Percentiles rank a stretch among this genome's conserved stretches.
Evolutionary conservation across 2,329 filamentous ascomycete species (phyloP).

Genomic region (Elsinoe batatas): DNA sequence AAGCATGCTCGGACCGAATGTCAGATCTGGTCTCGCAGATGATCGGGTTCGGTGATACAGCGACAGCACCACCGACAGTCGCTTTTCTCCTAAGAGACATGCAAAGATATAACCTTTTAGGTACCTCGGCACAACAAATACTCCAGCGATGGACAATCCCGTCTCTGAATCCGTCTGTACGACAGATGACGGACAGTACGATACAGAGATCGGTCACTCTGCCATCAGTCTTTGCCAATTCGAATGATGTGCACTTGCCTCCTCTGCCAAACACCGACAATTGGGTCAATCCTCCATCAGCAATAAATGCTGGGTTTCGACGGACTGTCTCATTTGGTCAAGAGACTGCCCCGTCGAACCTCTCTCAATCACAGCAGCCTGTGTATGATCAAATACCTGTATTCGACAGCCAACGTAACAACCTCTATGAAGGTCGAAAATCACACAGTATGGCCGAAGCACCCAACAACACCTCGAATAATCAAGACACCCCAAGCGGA

Average conservation of each 20-base stretch:
- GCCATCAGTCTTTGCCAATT: too few relatives aligned
- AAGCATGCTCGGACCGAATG: not conserved
- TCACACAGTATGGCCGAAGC: not conserved
- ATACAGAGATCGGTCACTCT: too few relatives aligned
- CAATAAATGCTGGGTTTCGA: not conserved
- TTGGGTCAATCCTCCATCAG: not conserved
- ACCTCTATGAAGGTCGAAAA: not conserved
- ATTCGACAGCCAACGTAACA: not conserved
- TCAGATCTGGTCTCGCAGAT: not conserved
- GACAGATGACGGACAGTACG: too few relatives aligned
- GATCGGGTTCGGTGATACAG: not conserved
- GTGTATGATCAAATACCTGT: not conserved
- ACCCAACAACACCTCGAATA: not conserved
- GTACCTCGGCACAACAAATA: not conserved
- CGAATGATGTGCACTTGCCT: too few relatives aligned
- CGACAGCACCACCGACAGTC: not conserved
- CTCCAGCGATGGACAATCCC: not conserved
- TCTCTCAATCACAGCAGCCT: not conserved
- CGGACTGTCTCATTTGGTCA: not conserved
- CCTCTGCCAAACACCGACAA: not conserved
- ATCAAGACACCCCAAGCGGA: slow-evolving; percentile 11
- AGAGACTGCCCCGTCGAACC: not conserved
- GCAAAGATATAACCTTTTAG: not conserved
- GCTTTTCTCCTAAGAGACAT: not conserved
- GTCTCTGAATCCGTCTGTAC: too few relatives aligned